Evolutionary conservation across 192 early-diverging fungal species (phyloP).

Genomic region (Dimargaris cristalligena): DNA sequence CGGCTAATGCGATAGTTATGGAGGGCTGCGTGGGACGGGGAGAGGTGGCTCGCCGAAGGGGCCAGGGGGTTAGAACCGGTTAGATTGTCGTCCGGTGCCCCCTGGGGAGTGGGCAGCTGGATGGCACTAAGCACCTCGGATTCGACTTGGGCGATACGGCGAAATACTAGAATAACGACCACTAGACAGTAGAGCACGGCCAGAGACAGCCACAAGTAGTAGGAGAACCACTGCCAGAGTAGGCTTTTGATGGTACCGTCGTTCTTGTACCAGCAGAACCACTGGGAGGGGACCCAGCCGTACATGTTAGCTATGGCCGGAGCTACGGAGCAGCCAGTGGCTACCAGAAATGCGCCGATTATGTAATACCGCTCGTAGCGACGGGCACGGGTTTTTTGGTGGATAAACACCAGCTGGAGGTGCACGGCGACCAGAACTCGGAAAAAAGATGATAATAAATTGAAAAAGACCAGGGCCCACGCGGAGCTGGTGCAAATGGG

Average conservation of each 20-base stretch:
- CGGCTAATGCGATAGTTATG: neutral
- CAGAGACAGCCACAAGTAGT: conserved; percentile 10
- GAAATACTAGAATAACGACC: neutral
- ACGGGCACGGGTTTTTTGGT: conserved; percentile 2
- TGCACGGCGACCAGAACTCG: conserved; percentile 4
- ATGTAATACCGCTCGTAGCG: conserved; percentile 6
- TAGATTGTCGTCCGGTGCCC: no score
- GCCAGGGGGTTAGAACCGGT: no score
- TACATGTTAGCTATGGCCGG: neutral
- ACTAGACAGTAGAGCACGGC: conserved; percentile 7
- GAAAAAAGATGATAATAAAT: conserved; percentile 1
- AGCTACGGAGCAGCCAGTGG: conserved; percentile 1
- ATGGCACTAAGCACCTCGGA: conserved; percentile 4
- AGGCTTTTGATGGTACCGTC: conserved; percentile 3
- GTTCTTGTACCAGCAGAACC: conserved; percentile 10
- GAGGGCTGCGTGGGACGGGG: conserved; percentile 3
- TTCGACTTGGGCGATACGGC: conserved; percentile 2
- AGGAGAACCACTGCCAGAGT: conserved; percentile 9
- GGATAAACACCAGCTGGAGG: conserved; percentile 7
- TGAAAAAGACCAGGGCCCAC: conserved; percentile 6
- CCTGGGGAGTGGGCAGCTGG: neutral
- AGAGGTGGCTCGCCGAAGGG: neutral
- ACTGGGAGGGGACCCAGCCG: conserved; percentile 10
- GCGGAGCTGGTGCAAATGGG: conserved; percentile 5
- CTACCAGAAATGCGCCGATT: neutral